phyloP scores from a whole-genome alignment of 2,329 filamentous ascomycete genomes.

The Arthrobotrys entomopaga region DNA sequence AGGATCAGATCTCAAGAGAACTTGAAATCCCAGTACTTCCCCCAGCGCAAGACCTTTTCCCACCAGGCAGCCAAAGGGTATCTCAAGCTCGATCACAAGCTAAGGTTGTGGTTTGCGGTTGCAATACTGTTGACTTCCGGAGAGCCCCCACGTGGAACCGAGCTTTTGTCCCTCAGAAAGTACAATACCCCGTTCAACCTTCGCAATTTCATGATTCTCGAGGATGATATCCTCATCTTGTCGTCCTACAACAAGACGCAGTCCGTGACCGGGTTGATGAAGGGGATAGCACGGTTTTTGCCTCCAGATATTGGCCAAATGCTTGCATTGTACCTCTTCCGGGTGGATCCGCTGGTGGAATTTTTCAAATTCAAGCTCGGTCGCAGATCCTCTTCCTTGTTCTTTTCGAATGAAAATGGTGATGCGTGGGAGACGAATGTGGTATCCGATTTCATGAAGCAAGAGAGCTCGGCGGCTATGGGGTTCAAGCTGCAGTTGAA shows the following conservation, averaged over 20 bases:
- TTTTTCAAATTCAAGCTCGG: neutral
- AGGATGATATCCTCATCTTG: constrained; percentile 13
- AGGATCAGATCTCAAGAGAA: too few species aligned
- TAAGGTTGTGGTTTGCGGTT: constrained; percentile 7
- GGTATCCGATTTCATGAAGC: constrained; percentile 14
- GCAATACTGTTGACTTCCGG: constrained; percentile 20
- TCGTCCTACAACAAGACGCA: constrained; percentile 22
- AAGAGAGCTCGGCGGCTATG: neutral
- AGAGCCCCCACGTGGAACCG: constrained; percentile 15
- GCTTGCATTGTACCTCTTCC: constrained; percentile 10
- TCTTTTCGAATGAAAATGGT: neutral
- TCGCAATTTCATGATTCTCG: constrained; percentile 18
- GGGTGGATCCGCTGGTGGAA: constrained; percentile 12
- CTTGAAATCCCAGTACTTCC: too few species aligned
- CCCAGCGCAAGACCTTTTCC: too few species aligned
- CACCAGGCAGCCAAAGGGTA: too few species aligned
- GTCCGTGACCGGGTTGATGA: constrained; percentile 1
- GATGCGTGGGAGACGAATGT: constrained; percentile 1
- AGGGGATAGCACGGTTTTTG: constrained; percentile 5
- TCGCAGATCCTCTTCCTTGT: neutral
- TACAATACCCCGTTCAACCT: neutral
- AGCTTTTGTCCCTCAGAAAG: constrained; percentile 1
- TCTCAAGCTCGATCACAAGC: too few species aligned
- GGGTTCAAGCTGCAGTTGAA: constrained; percentile 3
- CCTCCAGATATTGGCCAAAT: neutral